Percentiles rank a stretch among this genome's conserved stretches.
Evolutionary conservation across 139 green algal species (phyloP).

Genomic region (Pseudopediastrum boryanum): DNA sequence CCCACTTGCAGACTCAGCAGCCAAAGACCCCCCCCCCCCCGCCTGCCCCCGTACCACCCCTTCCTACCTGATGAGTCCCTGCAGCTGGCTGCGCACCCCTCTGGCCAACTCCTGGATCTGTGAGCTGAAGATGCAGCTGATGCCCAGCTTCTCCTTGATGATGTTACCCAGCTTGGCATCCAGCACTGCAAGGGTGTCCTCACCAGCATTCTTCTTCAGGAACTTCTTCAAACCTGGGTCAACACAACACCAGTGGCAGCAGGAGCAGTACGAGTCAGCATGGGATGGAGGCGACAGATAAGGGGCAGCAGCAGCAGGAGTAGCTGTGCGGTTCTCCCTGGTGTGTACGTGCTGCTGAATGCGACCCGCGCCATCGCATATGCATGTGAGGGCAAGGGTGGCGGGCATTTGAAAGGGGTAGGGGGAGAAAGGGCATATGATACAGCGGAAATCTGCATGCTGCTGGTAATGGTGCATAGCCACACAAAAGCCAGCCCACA

Average conservation of each 20-base stretch:
- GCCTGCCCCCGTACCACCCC: no score
- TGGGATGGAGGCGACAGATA: background rate
- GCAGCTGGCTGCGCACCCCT: constrained; percentile 90
- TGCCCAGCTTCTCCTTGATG: constrained; percentile 99
- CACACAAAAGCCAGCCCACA: no score
- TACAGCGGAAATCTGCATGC: no score
- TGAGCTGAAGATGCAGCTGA: constrained; percentile 82
- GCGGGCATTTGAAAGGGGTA: background rate
- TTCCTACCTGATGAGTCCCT: constrained; percentile 83
- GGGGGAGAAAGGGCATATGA: no score
- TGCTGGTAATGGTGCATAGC: no score
- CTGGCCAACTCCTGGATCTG: constrained; percentile 88
- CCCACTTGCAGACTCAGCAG: no score
- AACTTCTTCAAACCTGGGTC: constrained; percentile 95
- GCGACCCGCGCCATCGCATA: no score
- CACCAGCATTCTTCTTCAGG: constrained; percentile 92
- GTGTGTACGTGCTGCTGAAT: no score
- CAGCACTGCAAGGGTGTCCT: constrained; percentile 90
- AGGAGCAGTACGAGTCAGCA: background rate
- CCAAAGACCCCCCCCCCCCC: no score
- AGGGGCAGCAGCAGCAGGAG: no score
- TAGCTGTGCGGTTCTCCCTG: no score
- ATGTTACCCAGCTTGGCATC: constrained; percentile 97
- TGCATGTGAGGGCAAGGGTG: no score
- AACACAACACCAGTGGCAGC: background rate